Evolutionary conservation across 805 yeast genomes (phyloP).

Genomic region (Priceomyces haplophilus): DNA sequence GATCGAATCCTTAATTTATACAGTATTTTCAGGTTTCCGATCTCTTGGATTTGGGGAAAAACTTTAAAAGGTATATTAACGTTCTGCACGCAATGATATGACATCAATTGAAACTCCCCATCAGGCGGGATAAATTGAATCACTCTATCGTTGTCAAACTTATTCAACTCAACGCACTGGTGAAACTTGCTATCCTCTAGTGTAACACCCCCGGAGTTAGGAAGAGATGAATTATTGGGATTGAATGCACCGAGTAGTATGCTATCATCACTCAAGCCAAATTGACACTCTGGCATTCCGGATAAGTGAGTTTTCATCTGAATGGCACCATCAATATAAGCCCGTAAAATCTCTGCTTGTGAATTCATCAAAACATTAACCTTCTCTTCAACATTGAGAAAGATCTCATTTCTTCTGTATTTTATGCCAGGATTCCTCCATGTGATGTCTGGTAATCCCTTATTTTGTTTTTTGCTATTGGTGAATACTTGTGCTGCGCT

Average conservation of each 20-base stretch:
- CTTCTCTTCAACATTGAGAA: constrained; percentile 71
- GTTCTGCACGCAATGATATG: constrained; percentile 49
- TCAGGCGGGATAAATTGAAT: constrained; percentile 84
- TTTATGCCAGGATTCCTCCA: constrained; percentile 74
- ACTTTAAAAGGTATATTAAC: constrained; percentile 70
- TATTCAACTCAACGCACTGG: constrained; percentile 74
- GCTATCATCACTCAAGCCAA: constrained; percentile 65
- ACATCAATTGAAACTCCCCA: constrained; percentile 81
- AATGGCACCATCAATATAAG: constrained; percentile 75
- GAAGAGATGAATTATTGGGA: constrained; percentile 23
- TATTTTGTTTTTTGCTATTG: constrained; percentile 2
- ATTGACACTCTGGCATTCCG: constrained; percentile 81
- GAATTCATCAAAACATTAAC: constrained; percentile 67
- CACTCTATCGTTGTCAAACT: constrained; percentile 60
- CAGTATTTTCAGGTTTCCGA: constrained; percentile 46
- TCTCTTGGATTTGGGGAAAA: constrained; percentile 48
- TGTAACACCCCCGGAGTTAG: constrained; percentile 47
- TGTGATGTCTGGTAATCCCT: constrained; percentile 31
- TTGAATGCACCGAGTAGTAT: constrained; percentile 15
- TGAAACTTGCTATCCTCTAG: constrained; percentile 82
- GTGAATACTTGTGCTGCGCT: constrained; percentile 1
- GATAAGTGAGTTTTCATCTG: constrained; percentile 67
- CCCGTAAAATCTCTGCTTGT: constrained; percentile 59
- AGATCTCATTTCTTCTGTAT: constrained; percentile 79
- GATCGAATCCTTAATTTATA: constrained; percentile 64